Conservation (phyloP, 352 stramenopile genomes). For the Globisporangium paroecandrum region DNA sequence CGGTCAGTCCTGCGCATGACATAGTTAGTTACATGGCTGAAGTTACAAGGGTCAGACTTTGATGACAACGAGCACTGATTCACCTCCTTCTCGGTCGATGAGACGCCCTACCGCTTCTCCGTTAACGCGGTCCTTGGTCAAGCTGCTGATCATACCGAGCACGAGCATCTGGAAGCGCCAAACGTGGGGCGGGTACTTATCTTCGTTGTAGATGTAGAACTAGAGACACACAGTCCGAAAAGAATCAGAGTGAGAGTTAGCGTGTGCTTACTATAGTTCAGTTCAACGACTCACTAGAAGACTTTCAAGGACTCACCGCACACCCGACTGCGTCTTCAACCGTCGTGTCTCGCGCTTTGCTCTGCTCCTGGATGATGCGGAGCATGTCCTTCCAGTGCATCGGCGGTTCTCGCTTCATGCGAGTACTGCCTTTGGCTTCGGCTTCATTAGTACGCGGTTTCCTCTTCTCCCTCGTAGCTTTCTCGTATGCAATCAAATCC, state of each 20-base stretch:
- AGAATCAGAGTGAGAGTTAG: background rate
- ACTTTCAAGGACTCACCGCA: background rate
- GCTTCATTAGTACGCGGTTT: conserved; percentile 24
- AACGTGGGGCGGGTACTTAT: conserved; percentile 35
- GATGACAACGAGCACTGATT: background rate
- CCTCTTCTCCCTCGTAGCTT: conserved; percentile 18
- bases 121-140: conserved; percentile 95
- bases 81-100: conserved; percentile 50
- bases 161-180: conserved; percentile 92
- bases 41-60: background rate
- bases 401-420: conserved; percentile 17
- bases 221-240: background rate
- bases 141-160: conserved; percentile 94
- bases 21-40: background rate
- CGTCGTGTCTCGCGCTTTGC: conserved; percentile 45
- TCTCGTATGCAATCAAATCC: background rate
- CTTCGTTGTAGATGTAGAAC: conserved; percentile 33
- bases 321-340: conserved; percentile 38
- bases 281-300: background rate
- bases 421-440: background rate
- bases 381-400: conserved; percentile 54
- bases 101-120: conserved; percentile 61
- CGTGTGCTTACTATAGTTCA: background rate
- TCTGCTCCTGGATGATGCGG: conserved; percentile 56
- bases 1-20: conserved; percentile 57